Evolutionary conservation across 129 eudicot species (phyloP).

Genomic region (Flaveria robusta): DNA sequence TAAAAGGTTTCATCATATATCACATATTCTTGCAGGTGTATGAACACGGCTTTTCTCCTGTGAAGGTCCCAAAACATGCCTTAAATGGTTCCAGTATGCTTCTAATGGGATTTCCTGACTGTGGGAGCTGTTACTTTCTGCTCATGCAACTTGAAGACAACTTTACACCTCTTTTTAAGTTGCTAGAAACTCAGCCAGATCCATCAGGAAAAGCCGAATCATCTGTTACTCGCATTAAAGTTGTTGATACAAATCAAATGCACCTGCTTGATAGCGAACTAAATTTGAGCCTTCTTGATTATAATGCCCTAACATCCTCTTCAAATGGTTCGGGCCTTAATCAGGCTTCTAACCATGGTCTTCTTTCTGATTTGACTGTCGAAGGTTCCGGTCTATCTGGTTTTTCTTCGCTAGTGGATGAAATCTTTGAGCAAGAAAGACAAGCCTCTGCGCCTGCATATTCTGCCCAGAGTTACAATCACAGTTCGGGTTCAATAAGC

Average conservation of each 20-base stretch:
- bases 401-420: slow-evolving; percentile 88
- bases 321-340: slow-evolving; percentile 40
- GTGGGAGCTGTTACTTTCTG: slow-evolving; percentile 86
- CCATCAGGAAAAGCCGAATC: slow-evolving; percentile 60
- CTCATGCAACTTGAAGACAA: slow-evolving; percentile 89
- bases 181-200: slow-evolving; percentile 75
- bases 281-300: slow-evolving; percentile 63
- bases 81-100: slow-evolving; percentile 64
- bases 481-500: slow-evolving; percentile 43
- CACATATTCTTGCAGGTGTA: slow-evolving; percentile 59
- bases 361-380: slow-evolving; percentile 44
- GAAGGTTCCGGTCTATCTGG: slow-evolving; percentile 63
- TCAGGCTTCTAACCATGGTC: slow-evolving; percentile 54
- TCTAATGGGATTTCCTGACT: slow-evolving; percentile 94
- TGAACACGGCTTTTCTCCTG: slow-evolving; percentile 73
- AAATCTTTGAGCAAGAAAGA: slow-evolving; percentile 90
- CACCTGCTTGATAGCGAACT: slow-evolving; percentile 76
- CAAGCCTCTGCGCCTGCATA: slow-evolving; percentile 49
- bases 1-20: neutral
- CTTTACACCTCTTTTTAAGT: slow-evolving; percentile 67
- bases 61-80: slow-evolving; percentile 69
- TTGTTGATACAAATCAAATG: slow-evolving; percentile 66
- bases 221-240: slow-evolving; percentile 52
- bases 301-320: slow-evolving; percentile 39
- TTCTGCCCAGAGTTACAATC: slow-evolving; percentile 46